Evolutionary conservation across 2,329 filamentous ascomycete genomes (phyloP).

Genomic region (Pestalotiopsis sp.): DNA sequence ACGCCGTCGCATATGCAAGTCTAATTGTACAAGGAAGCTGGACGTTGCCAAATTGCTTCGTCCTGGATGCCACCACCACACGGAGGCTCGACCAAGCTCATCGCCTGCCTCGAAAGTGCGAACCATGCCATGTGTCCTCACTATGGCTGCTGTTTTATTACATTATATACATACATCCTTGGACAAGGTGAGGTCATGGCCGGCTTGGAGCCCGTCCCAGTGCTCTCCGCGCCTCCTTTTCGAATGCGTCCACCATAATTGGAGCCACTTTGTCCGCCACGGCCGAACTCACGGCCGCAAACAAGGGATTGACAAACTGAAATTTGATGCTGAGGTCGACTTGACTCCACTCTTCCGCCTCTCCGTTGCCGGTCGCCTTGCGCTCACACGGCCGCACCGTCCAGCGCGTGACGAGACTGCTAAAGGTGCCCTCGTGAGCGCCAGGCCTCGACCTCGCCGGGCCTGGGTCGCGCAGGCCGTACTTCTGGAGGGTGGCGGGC

Average conservation of each 20-base stretch:
- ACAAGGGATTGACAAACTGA: slow-evolving; percentile 86
- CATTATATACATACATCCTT: background rate
- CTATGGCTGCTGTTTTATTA: background rate
- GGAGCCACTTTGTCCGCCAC: slow-evolving; percentile 83
- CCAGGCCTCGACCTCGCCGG: background rate
- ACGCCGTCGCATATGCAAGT: slow-evolving; percentile 1
- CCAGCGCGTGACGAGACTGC: slow-evolving; percentile 72
- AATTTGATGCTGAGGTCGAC: slow-evolving; percentile 79
- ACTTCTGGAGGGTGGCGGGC: slow-evolving; percentile 29
- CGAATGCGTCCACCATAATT: slow-evolving; percentile 92
- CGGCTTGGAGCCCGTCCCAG: slow-evolving; percentile 32
- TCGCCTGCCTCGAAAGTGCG: background rate
- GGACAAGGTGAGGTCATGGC: background rate
- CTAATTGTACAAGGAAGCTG: background rate
- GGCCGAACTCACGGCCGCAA: slow-evolving; percentile 78
- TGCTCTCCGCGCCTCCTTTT: slow-evolving; percentile 71
- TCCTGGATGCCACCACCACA: background rate
- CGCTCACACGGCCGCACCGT: slow-evolving; percentile 55
- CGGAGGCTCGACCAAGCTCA: background rate
- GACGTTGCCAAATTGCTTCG: background rate
- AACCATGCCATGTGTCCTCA: background rate
- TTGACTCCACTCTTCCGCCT: slow-evolving; percentile 56
- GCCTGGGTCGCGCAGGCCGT: slow-evolving; percentile 27
- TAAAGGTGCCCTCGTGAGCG: slow-evolving; percentile 56
- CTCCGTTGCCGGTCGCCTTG: slow-evolving; percentile 33